Conservation (phyloP, 2,329 filamentous ascomycete species). For the Exophiala lecanii-corni region DNA sequence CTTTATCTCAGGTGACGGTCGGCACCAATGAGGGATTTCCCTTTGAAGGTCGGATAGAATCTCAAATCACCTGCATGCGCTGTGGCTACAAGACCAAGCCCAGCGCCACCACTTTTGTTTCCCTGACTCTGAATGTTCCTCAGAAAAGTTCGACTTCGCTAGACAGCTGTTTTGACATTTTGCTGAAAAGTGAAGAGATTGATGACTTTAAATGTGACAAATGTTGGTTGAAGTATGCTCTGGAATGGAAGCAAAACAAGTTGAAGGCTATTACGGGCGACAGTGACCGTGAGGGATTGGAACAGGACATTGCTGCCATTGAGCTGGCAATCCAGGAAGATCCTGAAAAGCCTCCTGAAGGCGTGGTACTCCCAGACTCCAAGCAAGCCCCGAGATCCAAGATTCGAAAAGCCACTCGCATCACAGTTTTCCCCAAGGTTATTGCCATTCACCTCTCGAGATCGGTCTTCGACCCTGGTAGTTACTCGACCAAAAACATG, state of each 20-base stretch:
- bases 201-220: conserved; percentile 95
- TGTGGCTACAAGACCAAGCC: conserved; percentile 88
- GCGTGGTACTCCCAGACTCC: conserved; percentile 68
- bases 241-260: conserved; percentile 59
- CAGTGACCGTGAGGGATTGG: conserved; percentile 48
- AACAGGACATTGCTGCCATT: conserved; percentile 60
- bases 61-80: conserved; percentile 87
- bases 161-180: conserved; percentile 83
- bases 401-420: conserved; percentile 82
- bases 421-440: conserved; percentile 82
- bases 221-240: conserved; percentile 79
- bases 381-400: conserved; percentile 71
- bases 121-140: conserved; percentile 85
- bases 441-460: conserved; percentile 88
- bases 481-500: conserved; percentile 81
- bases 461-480: conserved; percentile 78
- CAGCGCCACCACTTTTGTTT: conserved; percentile 79
- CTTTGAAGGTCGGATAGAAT: conserved; percentile 85
- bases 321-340: conserved; percentile 68
- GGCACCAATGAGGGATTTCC: conserved; percentile 67
- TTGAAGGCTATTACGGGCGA: conserved; percentile 52
- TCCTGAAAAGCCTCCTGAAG: conserved; percentile 71
- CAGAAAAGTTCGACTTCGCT: conserved; percentile 75
- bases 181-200: conserved; percentile 92
- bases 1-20: conserved; percentile 32